A percentile compares a stretch with the other conserved stretches of the same genome.
These are phyloP conservation scores for Mucor circinelloides DNA, from an alignment of 371 early-diverging fungal genomes.

Conservation along the genomic window DNA sequence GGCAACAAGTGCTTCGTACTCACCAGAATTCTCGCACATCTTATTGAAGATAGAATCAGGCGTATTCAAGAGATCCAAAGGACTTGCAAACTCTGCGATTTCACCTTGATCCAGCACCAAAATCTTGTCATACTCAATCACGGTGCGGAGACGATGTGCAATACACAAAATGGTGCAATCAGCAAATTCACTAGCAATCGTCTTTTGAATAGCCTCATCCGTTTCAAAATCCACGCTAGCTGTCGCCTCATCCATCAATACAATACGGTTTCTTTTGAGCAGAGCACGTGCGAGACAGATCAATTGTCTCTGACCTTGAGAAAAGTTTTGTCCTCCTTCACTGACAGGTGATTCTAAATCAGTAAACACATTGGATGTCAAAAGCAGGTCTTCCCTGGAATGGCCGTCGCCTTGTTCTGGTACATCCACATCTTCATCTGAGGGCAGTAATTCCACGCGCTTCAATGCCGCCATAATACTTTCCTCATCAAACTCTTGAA, in stretches of 20 bases:
- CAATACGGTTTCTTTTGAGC: conserved; percentile 52
- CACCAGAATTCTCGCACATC: conserved; percentile 72
- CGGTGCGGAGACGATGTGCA: conserved; percentile 68
- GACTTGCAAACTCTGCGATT: conserved; percentile 46
- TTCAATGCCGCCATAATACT: conserved; percentile 69
- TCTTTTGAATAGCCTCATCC: conserved; percentile 63
- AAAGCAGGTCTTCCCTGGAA: background rate
- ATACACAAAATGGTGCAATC: conserved; percentile 67
- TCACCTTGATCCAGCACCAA: conserved; percentile 47
- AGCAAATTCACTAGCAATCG: conserved; percentile 61
- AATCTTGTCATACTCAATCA: conserved; percentile 54
- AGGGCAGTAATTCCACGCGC: conserved; percentile 49
- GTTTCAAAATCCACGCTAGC: conserved; percentile 70
- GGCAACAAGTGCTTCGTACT: conserved; percentile 46
- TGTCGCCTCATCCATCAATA: conserved; percentile 65
- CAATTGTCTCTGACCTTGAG: conserved; percentile 86
- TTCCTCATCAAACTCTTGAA: conserved; percentile 56
- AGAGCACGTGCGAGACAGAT: conserved; percentile 82
- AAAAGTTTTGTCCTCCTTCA: conserved; percentile 77
- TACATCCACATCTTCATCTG: background rate
- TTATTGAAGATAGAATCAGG: conserved; percentile 53
- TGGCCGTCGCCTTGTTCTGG: background rate
- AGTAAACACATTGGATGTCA: conserved; percentile 27
- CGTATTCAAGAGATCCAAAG: conserved; percentile 49
- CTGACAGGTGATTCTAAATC: conserved; percentile 39